Evolutionary conservation across 2,329 filamentous ascomycete species (phyloP), one percentile per base, ranked within the genome.

Genomic region (Alternaria sp.): DNA sequence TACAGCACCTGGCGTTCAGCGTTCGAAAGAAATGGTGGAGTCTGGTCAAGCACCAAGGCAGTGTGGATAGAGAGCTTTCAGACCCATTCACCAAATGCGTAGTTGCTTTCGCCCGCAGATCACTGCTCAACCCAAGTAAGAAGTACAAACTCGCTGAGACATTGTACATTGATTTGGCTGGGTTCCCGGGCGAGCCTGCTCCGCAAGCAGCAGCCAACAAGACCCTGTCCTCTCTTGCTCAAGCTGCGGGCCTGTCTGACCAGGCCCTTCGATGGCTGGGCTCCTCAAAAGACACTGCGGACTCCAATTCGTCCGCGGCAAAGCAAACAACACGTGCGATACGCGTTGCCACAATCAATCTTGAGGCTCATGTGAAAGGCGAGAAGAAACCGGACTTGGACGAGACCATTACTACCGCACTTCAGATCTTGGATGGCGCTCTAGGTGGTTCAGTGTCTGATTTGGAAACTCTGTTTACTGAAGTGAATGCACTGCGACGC

Each of bases 11-110:
- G 1, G 90, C 88, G 10, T 83, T 94, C 40, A 82, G 84, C 25
- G 81, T 85, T 8, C 85, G 90, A 30, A 77, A 89, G n/a, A 79
- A 82, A 43, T 92, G 88, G 85, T 93, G 90, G 90, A 81, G 78
- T 43, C 70, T 92, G 59, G 85, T 85, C 7, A 82, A 84, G 2
- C 89, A 92, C 68, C 75, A 85, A 60, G 85, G 85, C 1, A 85
- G 90, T 59, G 73, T 85, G 5, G 85, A 88, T 36, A 88, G 87
- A 58, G 90, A 93, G 14, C 76, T 93, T 7, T 71, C 90, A n/a
- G 82, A 86, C 1, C 90, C 90, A 0, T 85, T 92, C 50, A 83
- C 85, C 0, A 86, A 86, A 53, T 93, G 88, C 64, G 68, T 91
- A 18, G 80, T 83, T 10, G 85, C 90, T 1, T 91, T 89, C 66